Conservation (phyloP, 2,329 filamentous ascomycete species). For the Mollisia scopiformis region DNA sequence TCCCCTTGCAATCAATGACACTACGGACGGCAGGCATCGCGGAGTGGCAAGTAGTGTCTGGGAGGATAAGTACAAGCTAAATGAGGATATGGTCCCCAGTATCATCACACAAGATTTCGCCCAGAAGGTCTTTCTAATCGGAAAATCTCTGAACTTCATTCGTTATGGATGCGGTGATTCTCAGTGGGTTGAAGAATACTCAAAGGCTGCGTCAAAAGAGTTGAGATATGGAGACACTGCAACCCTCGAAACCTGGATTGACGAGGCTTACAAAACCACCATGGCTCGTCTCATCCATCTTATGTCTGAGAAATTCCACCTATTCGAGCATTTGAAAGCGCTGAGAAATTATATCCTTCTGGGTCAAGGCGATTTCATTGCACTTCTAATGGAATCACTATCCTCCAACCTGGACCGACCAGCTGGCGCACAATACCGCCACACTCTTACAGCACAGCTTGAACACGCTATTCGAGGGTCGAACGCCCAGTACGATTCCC, state of each 20-base stretch:
- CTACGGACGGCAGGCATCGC: constrained; percentile 52
- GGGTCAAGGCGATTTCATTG: constrained; percentile 96
- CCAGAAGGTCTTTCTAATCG: constrained; percentile 94
- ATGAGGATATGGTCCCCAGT: constrained; percentile 83
- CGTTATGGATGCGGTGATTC: constrained; percentile 93
- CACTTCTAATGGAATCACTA: constrained; percentile 93
- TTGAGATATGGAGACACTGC: constrained; percentile 91
- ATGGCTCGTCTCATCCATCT: constrained; percentile 93
- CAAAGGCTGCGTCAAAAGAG: constrained; percentile 89
- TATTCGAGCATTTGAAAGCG: constrained; percentile 89
- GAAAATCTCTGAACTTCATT: constrained; percentile 98
- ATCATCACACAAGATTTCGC: constrained; percentile 95
- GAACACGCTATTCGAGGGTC: constrained; percentile 97
- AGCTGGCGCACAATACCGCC: constrained; percentile 94
- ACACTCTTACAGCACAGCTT: constrained; percentile 95
- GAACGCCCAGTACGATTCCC: constrained; percentile 93
- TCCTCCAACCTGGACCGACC: constrained; percentile 91
- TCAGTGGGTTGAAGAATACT: constrained; percentile 94
- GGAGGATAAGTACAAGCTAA: constrained; percentile 95
- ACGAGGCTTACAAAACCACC: constrained; percentile 95
- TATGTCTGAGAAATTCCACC: constrained; percentile 93
- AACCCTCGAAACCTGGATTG: constrained; percentile 88
- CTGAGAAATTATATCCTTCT: constrained; percentile 94
- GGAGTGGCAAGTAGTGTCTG: constrained; percentile 85
- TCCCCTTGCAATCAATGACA: constrained; percentile 46